phyloP scores from a whole-genome alignment of 768 basidiomycete species.

The Trametes elegans region DNA sequence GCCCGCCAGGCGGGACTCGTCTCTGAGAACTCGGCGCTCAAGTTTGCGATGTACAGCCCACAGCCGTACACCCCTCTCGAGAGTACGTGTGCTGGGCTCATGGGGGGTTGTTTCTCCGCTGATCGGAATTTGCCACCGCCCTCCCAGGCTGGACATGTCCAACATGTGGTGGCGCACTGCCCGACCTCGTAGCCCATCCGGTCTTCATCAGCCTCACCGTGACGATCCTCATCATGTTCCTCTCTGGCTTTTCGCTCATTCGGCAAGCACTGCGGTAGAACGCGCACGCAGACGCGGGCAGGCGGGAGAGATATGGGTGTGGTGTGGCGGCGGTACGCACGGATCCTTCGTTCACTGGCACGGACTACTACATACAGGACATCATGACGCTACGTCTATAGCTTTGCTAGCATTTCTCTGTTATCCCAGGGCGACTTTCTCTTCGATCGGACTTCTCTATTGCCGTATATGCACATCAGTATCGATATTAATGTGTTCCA shows the following conservation, averaged over 20 bases:
- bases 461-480: slow-evolving; percentile 3
- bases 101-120: too few relatives aligned
- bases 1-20: slow-evolving; percentile 61
- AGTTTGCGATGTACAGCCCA: slow-evolving; percentile 86
- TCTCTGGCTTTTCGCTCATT: slow-evolving; percentile 63
- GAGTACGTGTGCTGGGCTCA: slow-evolving; percentile 36
- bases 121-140: background rate
- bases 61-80: slow-evolving; percentile 64
- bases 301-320: background rate
- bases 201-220: slow-evolving; percentile 53
- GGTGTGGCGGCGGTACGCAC: slow-evolving; percentile 11
- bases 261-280: slow-evolving; percentile 34
- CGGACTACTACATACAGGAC: slow-evolving; percentile 12
- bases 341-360: slow-evolving; percentile 15
- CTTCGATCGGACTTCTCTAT: slow-evolving; percentile 9
- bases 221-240: slow-evolving; percentile 59
- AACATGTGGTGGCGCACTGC: slow-evolving; percentile 37
- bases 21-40: slow-evolving; percentile 61
- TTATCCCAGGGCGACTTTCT: background rate
- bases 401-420: slow-evolving; percentile 15
- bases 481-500: slow-evolving; percentile 16
- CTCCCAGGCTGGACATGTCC: slow-evolving; percentile 60
- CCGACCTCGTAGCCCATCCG: slow-evolving; percentile 44
- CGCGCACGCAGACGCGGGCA: background rate
- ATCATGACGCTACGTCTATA: slow-evolving; percentile 18